Percentiles rank a stretch among this genome's conserved stretches.
phyloP scores from a whole-genome alignment of 192 early-diverging fungal genomes.

The Podila verticillata region DNA sequence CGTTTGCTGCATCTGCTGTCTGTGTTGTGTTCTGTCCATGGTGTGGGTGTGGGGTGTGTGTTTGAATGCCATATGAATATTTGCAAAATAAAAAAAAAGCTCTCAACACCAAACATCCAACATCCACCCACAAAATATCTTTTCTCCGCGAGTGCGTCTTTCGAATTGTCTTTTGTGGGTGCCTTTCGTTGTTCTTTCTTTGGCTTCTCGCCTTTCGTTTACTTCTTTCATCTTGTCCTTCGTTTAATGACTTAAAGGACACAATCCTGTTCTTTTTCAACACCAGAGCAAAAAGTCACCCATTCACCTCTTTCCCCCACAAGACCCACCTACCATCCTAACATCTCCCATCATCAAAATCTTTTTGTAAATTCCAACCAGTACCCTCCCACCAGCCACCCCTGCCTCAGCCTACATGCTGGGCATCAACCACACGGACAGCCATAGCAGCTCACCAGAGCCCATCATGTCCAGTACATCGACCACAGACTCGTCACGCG shows the following conservation, averaged over 20 bases:
- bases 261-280: neutral
- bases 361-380: too few species aligned
- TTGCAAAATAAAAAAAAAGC: neutral
- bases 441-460: slow-evolving; percentile 3
- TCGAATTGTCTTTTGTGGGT: neutral
- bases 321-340: too few species aligned
- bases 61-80: neutral
- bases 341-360: too few species aligned
- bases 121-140: too few species aligned
- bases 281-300: neutral
- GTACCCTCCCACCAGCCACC: too few species aligned
- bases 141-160: too few species aligned
- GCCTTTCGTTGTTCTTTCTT: neutral
- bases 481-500: neutral
- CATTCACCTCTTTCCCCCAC: neutral
- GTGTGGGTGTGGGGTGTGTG: too few species aligned
- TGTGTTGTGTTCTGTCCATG: too few species aligned
- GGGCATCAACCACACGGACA: slow-evolving; percentile 29
- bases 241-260: neutral
- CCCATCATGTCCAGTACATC: slow-evolving; percentile 1
- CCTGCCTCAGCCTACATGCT: slow-evolving; percentile 20
- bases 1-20: too few species aligned
- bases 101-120: neutral
- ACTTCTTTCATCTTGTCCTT: neutral
- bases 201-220: neutral